phyloP scores from a whole-genome alignment of 2,329 filamentous ascomycete species.

The Cladosporium sp. region DNA sequence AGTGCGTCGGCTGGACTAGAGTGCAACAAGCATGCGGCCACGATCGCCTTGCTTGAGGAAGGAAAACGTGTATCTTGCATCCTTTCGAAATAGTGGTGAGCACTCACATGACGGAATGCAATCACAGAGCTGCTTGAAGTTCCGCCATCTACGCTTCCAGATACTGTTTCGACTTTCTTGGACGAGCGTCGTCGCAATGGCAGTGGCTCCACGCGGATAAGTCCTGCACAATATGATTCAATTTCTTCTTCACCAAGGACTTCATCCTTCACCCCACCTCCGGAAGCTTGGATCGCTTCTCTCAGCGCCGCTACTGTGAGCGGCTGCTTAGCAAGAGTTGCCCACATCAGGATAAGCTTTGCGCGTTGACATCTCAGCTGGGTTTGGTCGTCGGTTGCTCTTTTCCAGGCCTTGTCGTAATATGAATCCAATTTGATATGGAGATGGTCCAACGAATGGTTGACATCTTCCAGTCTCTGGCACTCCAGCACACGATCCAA shows the following conservation, averaged over 20 bases:
- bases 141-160: neutral
- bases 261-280: neutral
- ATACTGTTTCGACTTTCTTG: neutral
- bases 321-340: neutral
- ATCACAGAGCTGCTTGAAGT: neutral
- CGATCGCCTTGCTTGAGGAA: neutral
- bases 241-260: neutral
- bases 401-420: neutral
- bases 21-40: neutral
- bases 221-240: neutral
- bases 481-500: too few species aligned
- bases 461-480: too few species aligned
- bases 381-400: neutral
- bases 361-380: neutral
- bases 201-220: neutral
- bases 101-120: neutral
- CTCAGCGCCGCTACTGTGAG: neutral
- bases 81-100: neutral
- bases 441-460: too few species aligned
- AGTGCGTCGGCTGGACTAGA: neutral
- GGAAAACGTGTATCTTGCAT: neutral
- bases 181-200: neutral
- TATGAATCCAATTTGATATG: neutral
- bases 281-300: neutral
- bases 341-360: neutral